These are phyloP conservation scores for Conticribra weissflogii DNA, from an alignment of 108 stramenopile genomes.

Conservation along the genomic window DNA sequence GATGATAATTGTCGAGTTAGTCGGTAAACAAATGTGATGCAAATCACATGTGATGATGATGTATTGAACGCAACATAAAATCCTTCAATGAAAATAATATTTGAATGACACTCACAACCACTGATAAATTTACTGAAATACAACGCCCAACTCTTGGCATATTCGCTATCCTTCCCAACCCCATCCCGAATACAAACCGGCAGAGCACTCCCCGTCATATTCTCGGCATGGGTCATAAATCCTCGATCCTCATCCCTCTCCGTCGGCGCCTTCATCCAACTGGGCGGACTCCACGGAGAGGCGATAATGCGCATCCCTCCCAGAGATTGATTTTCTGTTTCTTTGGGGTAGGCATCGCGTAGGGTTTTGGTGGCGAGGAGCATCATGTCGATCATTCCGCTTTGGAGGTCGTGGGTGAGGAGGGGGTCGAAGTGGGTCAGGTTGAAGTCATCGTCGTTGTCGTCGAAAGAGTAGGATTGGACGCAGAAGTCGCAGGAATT, in stretches of 20 bases:
- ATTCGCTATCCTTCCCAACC: slow-evolving; percentile 60
- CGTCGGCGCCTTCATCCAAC: slow-evolving; percentile 94
- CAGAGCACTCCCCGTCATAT: slow-evolving; percentile 70
- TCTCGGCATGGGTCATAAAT: slow-evolving; percentile 40
- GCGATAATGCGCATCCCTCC: slow-evolving; percentile 72
- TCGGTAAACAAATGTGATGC: no score
- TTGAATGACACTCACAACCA: slow-evolving; percentile 59
- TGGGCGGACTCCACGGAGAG: slow-evolving; percentile 93
- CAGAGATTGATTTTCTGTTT: slow-evolving; percentile 35
- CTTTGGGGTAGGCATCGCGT: slow-evolving; percentile 44
- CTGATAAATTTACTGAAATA: slow-evolving; percentile 84
- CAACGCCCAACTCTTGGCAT: slow-evolving; percentile 84
- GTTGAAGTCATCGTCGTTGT: slow-evolving; percentile 85
- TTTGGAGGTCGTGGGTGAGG: slow-evolving; percentile 77
- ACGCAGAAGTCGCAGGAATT: slow-evolving; percentile 97
- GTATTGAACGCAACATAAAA: no score
- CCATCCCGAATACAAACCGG: slow-evolving; percentile 86
- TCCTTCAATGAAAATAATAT: slow-evolving; percentile 3
- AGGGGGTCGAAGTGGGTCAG: slow-evolving; percentile 81
- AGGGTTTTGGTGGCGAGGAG: slow-evolving; percentile 51
- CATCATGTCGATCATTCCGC: slow-evolving; percentile 88
- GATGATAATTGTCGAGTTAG: no score
- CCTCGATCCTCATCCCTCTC: slow-evolving; percentile 34
- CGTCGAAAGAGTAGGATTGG: slow-evolving; percentile 86
- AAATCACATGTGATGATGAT: no score